These are phyloP conservation scores for Aspergillus awamori DNA, from an alignment of 2,329 filamentous ascomycete genomes.

Conservation along the genomic window DNA sequence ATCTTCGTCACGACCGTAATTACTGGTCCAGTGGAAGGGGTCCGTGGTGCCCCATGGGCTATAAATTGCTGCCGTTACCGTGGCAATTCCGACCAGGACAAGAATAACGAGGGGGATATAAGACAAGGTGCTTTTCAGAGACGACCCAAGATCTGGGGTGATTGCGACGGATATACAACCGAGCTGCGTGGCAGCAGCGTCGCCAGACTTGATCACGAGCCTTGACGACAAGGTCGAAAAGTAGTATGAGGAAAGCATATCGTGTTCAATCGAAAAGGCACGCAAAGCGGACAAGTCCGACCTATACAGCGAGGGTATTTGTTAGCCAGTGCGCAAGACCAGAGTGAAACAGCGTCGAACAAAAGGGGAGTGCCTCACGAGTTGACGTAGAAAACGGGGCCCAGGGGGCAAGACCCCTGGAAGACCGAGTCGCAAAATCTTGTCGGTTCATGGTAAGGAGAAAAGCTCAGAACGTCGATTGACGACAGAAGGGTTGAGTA, in stretches of 20 bases:
- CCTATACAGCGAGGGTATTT: slow-evolving; percentile 22
- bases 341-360: slow-evolving; percentile 1
- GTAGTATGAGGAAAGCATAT: slow-evolving; percentile 79
- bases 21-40: slow-evolving; percentile 94
- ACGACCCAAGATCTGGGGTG: slow-evolving; percentile 76
- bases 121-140: slow-evolving; percentile 68
- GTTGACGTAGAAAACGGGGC: slow-evolving; percentile 68
- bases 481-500: slow-evolving; percentile 73
- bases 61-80: slow-evolving; percentile 79
- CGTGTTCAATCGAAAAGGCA: slow-evolving; percentile 71
- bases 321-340: slow-evolving; percentile 1
- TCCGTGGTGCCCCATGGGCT: slow-evolving; percentile 94
- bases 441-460: slow-evolving; percentile 60
- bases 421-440: slow-evolving; percentile 68
- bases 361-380: slow-evolving; percentile 38
- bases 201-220: slow-evolving; percentile 74
- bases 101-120: slow-evolving; percentile 80
- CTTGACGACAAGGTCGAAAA: slow-evolving; percentile 80
- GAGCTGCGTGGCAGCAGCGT: slow-evolving; percentile 63
- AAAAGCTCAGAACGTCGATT: slow-evolving; percentile 76
- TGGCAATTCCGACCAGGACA: slow-evolving; percentile 77
- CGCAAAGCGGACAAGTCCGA: slow-evolving; percentile 61
- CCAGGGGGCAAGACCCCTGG: slow-evolving; percentile 71
- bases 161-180: slow-evolving; percentile 81
- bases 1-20: slow-evolving; percentile 93